Percentiles rank a stretch among this genome's conserved stretches.
Evolutionary conservation across 108 stramenopile genomes (phyloP).

Genomic region (Bacterosira constricta): DNA sequence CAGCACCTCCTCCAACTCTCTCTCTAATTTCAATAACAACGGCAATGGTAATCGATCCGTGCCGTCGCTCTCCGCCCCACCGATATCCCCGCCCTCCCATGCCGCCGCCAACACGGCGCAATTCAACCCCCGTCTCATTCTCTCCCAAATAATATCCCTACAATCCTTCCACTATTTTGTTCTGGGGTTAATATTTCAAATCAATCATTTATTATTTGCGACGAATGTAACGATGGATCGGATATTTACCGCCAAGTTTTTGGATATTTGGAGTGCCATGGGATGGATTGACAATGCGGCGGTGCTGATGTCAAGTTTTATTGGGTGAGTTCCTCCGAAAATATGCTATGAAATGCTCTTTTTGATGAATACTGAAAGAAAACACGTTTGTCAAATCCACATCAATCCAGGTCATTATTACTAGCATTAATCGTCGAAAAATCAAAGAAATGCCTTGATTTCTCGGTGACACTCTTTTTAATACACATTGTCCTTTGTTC

Average conservation of each 20-base stretch:
- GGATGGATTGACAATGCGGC: slow-evolving; percentile 78
- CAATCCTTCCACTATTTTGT: slow-evolving; percentile 84
- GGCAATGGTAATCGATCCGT: slow-evolving; percentile 1
- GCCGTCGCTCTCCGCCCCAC: background rate
- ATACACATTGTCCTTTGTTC: slow-evolving; percentile 67
- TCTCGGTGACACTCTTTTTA: slow-evolving; percentile 78
- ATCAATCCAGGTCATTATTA: slow-evolving; percentile 56
- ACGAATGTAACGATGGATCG: slow-evolving; percentile 74
- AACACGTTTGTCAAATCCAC: too few relatives aligned
- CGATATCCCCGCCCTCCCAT: background rate
- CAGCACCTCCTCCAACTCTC: slow-evolving; percentile 1
- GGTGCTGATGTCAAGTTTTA: slow-evolving; percentile 57
- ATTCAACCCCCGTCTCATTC: slow-evolving; percentile 59
- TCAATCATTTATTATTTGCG: slow-evolving; percentile 71
- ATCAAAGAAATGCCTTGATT: slow-evolving; percentile 86
- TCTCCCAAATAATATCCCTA: slow-evolving; percentile 72
- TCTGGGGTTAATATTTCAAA: slow-evolving; percentile 67
- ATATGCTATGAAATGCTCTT: background rate
- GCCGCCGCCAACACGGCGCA: slow-evolving; percentile 7
- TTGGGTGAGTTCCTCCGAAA: slow-evolving; percentile 38
- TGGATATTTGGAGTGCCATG: slow-evolving; percentile 58
- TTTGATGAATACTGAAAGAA: background rate
- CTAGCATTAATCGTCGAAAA: slow-evolving; percentile 67
- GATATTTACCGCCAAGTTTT: slow-evolving; percentile 75
- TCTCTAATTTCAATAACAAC: background rate